Base-by-base conservation (phyloP, 345 rosid genomes). In the Populus nigra region DNA sequence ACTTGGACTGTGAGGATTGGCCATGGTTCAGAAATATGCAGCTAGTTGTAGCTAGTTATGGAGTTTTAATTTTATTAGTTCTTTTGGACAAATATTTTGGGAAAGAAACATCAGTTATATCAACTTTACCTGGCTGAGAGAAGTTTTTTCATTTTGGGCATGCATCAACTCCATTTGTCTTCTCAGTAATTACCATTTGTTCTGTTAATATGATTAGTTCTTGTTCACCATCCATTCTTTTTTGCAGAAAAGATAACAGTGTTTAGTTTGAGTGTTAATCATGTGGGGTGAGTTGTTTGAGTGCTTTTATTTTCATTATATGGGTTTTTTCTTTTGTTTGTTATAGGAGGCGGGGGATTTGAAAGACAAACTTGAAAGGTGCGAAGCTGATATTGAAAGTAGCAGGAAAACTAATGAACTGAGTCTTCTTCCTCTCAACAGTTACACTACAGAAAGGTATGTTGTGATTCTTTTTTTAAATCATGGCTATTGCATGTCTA, bases 361-460 rank as follows among this genome's bases (percentile, higher is more conserved):
- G 79, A 91, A 87, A 82, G 87, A 81, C 41, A 91, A 91, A 81
- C 89, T 91, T 76, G 90, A 85, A 81, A 91, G 82, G 81, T 92
- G 88, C 81, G 96, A 96, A 87, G 90, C 91, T 75, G 96, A 96
- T 83, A 76, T 91, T 63, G 96, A 96, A 84, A 86, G 82, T 78
- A 75, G 79, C 77, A 84, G 93, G 88, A 93, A 92, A 84, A 83
- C 90, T 31, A 87, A 87, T 79, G 97, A 96, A 85, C 81, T 86
- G 76, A 79, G 73, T 77, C 89, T 92, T 79, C 85, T 96, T 71
- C 97, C 96, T n/a, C 75, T 92, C 61, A 80, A 91, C 77, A 89
- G 88, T 83, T 86, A 91, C 77, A 78, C 88, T 68, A 65, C 68
- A n/a, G 86, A 88, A 86, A 85, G 81, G 99, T 91, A 81, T 43